A percentile compares a stretch with the other conserved stretches of the same genome.
phyloP scores from a whole-genome alignment of 305 asterid species.

The Fraxinus floribunda region DNA sequence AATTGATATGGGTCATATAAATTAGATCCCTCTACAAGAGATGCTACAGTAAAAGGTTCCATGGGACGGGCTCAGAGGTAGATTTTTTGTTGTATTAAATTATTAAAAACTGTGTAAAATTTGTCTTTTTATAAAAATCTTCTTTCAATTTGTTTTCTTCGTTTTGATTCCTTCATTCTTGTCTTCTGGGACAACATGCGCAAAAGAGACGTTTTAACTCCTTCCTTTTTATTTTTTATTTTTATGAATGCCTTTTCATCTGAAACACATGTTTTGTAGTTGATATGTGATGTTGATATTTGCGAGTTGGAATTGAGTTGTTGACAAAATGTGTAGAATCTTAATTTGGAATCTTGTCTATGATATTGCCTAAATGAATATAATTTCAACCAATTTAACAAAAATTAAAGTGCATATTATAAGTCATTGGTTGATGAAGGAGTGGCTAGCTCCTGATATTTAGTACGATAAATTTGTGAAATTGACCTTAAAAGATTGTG shows the following conservation, averaged over 20 bases:
- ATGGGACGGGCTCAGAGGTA: constrained; percentile 95
- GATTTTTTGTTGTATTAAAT: neutral
- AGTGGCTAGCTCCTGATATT: neutral
- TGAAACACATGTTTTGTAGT: neutral
- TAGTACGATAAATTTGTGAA: neutral
- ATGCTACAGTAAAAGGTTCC: constrained; percentile 76
- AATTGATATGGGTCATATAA: constrained; percentile 58
- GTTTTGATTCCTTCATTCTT: neutral
- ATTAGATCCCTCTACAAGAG: constrained; percentile 79
- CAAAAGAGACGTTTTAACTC: neutral
- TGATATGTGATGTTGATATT: neutral
- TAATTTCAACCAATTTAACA: neutral
- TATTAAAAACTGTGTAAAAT: neutral
- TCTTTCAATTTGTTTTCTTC: constrained; percentile 6
- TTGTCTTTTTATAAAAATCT: constrained; percentile 1
- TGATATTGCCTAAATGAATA: neutral
- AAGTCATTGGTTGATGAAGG: neutral
- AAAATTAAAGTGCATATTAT: neutral
- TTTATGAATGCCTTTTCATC: neutral
- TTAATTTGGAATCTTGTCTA: neutral
- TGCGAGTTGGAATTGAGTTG: neutral
- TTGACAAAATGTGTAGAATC: neutral
- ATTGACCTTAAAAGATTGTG: neutral
- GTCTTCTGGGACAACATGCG: neutral
- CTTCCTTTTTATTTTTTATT: no score